Percentiles rank a stretch among this genome's conserved stretches.
Evolutionary conservation across 768 basidiomycete genomes (phyloP).

Genomic region (Rhizopogon vesiculosus): DNA sequence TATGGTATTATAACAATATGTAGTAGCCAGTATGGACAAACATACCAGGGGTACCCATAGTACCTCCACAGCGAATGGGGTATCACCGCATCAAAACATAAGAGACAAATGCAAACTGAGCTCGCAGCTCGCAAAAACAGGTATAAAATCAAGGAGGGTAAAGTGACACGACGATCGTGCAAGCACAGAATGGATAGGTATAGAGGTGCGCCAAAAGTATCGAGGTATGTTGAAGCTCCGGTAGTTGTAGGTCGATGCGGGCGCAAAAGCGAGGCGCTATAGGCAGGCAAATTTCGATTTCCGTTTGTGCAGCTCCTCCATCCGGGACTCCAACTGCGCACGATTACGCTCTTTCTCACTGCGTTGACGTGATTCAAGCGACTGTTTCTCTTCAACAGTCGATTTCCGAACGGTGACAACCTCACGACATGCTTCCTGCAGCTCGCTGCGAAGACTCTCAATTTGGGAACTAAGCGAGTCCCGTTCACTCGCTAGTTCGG

Average conservation of each 20-base stretch:
- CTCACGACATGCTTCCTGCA: slow-evolving; percentile 76
- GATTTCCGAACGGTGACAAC: slow-evolving; percentile 72
- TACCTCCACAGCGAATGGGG: slow-evolving; percentile 19
- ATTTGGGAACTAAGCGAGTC: slow-evolving; percentile 67
- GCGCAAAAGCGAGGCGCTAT: slow-evolving; percentile 33
- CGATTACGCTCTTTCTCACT: slow-evolving; percentile 85
- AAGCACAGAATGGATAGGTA: background rate
- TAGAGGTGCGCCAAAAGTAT: background rate
- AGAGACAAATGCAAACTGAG: slow-evolving; percentile 1
- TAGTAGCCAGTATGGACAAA: slow-evolving; percentile 11
- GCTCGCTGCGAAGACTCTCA: slow-evolving; percentile 64
- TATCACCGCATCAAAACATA: slow-evolving; percentile 22
- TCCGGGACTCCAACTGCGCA: slow-evolving; percentile 80
- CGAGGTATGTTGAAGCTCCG: slow-evolving; percentile 8
- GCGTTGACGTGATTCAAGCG: slow-evolving; percentile 74
- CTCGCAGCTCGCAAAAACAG: slow-evolving; percentile 19
- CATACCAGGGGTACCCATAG: slow-evolving; percentile 25
- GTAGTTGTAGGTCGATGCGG: slow-evolving; percentile 1
- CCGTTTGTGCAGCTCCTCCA: slow-evolving; percentile 79
- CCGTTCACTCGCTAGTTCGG: slow-evolving; percentile 82
- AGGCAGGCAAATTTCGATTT: slow-evolving; percentile 93
- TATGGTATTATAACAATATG: slow-evolving; percentile 20
- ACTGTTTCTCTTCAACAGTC: slow-evolving; percentile 85
- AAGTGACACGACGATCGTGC: background rate
- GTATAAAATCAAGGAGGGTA: slow-evolving; percentile 24